These are phyloP conservation scores for Trichocomaceae sp. DNA, from an alignment of 2,329 filamentous ascomycete species.

Conservation along the genomic window DNA sequence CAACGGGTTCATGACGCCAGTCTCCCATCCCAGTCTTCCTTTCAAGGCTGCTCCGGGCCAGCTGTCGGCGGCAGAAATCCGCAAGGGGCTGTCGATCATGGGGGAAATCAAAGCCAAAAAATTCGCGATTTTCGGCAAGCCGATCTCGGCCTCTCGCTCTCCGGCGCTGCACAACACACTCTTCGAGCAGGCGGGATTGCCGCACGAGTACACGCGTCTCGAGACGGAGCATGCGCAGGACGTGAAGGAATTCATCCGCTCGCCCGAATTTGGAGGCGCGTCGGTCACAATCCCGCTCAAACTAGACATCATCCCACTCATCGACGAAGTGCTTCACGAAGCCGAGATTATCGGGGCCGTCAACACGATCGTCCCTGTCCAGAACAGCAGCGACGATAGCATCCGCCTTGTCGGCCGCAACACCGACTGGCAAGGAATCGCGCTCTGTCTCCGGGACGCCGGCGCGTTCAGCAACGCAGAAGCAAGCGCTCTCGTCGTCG, in stretches of 20 bases:
- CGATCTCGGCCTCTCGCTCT: slow-evolving; percentile 74
- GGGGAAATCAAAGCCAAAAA: slow-evolving; percentile 68
- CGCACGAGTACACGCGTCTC: slow-evolving; percentile 68
- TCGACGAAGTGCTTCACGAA: slow-evolving; percentile 74
- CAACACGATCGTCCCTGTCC: slow-evolving; percentile 76
- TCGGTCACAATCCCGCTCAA: slow-evolving; percentile 96
- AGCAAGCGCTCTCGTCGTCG: slow-evolving; percentile 65
- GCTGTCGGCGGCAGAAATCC: slow-evolving; percentile 82
- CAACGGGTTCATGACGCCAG: slow-evolving; percentile 90
- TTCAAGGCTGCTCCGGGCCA: slow-evolving; percentile 93
- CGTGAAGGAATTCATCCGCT: slow-evolving; percentile 59
- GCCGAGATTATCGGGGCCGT: slow-evolving; percentile 82
- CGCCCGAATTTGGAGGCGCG: slow-evolving; percentile 76
- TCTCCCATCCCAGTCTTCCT: slow-evolving; percentile 81
- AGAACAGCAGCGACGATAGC: slow-evolving; percentile 39
- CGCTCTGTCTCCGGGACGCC: slow-evolving; percentile 64
- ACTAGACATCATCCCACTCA: slow-evolving; percentile 70
- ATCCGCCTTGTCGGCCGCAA: slow-evolving; percentile 71
- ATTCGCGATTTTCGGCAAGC: slow-evolving; percentile 84
- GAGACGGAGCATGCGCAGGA: slow-evolving; percentile 64
- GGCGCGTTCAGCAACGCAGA: slow-evolving; percentile 49
- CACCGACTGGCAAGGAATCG: slow-evolving; percentile 94
- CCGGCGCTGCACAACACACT: slow-evolving; percentile 85
- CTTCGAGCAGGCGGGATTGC: slow-evolving; percentile 69
- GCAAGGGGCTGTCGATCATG: slow-evolving; percentile 67